Conservation (phyloP, 1,284 basidiomycete species). For the Tilletia caries region DNA sequence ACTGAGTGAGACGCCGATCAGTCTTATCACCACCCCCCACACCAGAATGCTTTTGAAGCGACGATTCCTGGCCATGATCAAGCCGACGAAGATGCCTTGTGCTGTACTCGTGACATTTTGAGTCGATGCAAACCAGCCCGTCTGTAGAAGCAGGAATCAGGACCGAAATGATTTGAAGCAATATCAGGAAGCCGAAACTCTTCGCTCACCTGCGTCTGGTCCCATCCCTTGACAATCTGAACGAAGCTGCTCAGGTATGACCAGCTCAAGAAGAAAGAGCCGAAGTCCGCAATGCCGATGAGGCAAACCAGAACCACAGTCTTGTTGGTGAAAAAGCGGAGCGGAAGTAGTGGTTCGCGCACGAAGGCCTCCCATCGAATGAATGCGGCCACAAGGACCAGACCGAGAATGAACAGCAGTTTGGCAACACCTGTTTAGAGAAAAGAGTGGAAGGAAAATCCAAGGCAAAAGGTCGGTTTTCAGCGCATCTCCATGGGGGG, state of each 20-base stretch:
- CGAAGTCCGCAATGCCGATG: constrained; percentile 54
- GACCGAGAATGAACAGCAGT: constrained; percentile 48
- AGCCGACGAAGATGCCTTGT: constrained; percentile 65
- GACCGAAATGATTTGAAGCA: neutral
- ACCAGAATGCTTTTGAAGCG: constrained; percentile 68
- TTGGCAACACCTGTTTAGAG: neutral
- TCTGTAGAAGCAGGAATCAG: neutral
- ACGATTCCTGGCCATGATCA: constrained; percentile 61
- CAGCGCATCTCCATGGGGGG: too few relatives aligned
- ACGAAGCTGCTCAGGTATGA: constrained; percentile 50
- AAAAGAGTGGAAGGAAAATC: too few relatives aligned
- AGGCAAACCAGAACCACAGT: constrained; percentile 51
- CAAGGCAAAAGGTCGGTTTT: neutral
- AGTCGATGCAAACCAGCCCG: constrained; percentile 27
- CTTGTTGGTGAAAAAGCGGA: constrained; percentile 48
- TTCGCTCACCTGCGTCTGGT: constrained; percentile 42
- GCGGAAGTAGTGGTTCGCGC: constrained; percentile 57
- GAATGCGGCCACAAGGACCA: constrained; percentile 55
- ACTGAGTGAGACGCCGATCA: constrained; percentile 61
- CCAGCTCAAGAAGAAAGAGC: constrained; percentile 55
- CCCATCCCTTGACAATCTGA: constrained; percentile 50
- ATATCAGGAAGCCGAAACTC: neutral
- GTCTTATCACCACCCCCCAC: constrained; percentile 66
- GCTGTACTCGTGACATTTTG: constrained; percentile 65
- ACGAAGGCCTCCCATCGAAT: constrained; percentile 57